Base-by-base conservation (phyloP, 2,329 filamentous ascomycete genomes). In the Grosmannia penicillata region DNA sequence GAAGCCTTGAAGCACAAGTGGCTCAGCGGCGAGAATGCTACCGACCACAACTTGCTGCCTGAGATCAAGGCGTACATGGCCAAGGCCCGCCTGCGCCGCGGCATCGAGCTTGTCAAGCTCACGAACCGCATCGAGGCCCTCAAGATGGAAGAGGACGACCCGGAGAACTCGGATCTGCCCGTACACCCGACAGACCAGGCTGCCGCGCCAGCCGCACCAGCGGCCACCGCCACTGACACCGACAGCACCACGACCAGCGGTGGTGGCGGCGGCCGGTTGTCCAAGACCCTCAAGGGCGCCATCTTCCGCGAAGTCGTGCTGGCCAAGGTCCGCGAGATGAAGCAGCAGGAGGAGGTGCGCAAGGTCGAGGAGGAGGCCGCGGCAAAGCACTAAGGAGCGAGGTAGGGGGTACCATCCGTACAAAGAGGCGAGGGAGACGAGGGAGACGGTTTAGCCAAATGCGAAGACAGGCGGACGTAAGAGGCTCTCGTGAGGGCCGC, bases 11-110 rank as follows among this genome's bases (percentile, higher is more conserved):
- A 73, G 42, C 87, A 95, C 60, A 68, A 73, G 43, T 96, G 89
- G 89, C 76, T 96, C 51, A 91, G 76, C 54, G 89, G 89, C 58
- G 72, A 91, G 65, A 91, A 75, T 45, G 91, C 91, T 45, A 85
- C 82, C 44, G 87, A 96, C 60, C 86, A 95, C 74, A 87, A 98
- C 69, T 73, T 98, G 72, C 65, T 98, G 58, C 91, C 91, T 48
- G 91, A 98, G 65, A 93, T 98, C 68, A 83, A 82, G 61, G 81
- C 86, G 37, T 93, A 91, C 66, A 85, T 93, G 60, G 81, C 87
- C 46, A 86, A 86, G 60, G 84, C 85, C 41, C 85, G 86, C 45
- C 80, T 98, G 49, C 82, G 82, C 59, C 82, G 89, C 47, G 89
- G 87, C 52, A 93, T 98, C 63, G 85, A 96, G 61, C 78, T 94